Evolutionary conservation across 2,329 filamentous ascomycete species (phyloP), one percentile per base, ranked within the genome.

Genomic region (Myriangium duriaei): DNA sequence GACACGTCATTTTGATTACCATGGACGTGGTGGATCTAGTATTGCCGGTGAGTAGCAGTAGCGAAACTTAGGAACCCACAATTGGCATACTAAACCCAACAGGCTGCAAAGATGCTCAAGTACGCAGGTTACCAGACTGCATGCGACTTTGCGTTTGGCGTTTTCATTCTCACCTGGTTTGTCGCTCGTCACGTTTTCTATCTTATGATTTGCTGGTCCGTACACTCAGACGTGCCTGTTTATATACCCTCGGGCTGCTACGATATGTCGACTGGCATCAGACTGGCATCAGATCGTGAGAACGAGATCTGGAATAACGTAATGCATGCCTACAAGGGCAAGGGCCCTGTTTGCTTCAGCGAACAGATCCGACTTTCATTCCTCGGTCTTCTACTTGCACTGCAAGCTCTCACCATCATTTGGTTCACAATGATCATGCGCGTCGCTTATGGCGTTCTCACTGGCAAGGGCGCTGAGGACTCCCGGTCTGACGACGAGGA

Each of bases 11-110:
- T 43, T 67, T 98, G 35, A 80, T 85, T 38, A 71, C 93, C 47
- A 95, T 96, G 86, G 91, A 98, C 53, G 70, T 93, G 37, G 84
- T 92, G 32, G 91, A 96, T 54, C 70, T 94, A 35, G 71, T 94
- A 43, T 70, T 98, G 29, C 81, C 88, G 31, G 84, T 94, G 67
- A 57, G 79, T 58, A 11, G 11, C n/a, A 32, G 5, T 16, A 7
- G 2, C 3, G 11, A 24, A 9, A 9, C 9, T 13, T 15, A 9
- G 4, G 10, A 1, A 30, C 3, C 5, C 1, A 15, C 32, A 29
- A 21, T n/a, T n/a, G n/a, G n/a, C n/a, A 11, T 32, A 21, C 37
- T 45, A 37, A 39, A 41, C 17, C n/a, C 3, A 13, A 11, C 5
- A 92, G 85, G 65, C 77, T 18, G 91, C 91, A 49, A 98, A 98